Base-by-base conservation (phyloP, 2,329 filamentous ascomycete species). In the Ophiostoma novo-ulmi region DNA sequence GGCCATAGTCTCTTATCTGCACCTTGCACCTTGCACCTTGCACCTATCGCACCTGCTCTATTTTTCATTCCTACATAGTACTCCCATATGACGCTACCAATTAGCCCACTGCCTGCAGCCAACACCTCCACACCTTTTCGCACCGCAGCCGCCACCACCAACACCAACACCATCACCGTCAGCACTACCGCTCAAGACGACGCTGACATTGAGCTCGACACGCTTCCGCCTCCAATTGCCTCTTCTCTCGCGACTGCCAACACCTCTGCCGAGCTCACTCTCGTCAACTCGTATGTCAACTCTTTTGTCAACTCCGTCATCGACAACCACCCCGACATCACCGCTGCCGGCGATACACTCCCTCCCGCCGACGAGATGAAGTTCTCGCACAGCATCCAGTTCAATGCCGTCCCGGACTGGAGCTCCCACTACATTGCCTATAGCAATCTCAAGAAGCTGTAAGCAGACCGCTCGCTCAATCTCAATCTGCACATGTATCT, bases 321-420 rank as follows among this genome's bases (percentile, higher is more conserved):
- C 52, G 26, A 39, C 11, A 39, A 11, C 38, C 38, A 11, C 38
- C 38, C 20, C 58, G 26, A 17, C 35, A 4, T 2, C 61, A 13
- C 17, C 61, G 14, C 13, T 20, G 58, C 58, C 58, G 14, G 26
- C 58, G 26, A n/a, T 5, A 11, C 31, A n/a, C 61, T 35, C 17
- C 14, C 61, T 7, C 22, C 26, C 58, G 58, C 14, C 65, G 69
- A 36, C 58, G 44, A 63, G 44, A 99, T 99, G 95, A 98, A 98
- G 89, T 99, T 99, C 85, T 98, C 94, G 22, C 95, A 99, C 80
- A 98, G 94, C 81, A 90, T 99, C 76, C 95, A 99, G 84, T 99
- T 99, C 83, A 99, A 99, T 83, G 94, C 95, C 74, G 95, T 99
- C 76, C 95, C 95, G n/a, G 95, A 99, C 81, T 99, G 95, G 95